Evolutionary conservation across 495 filamentous ascomycete species (phyloP).

Genomic region (Platismatia glauca): DNA sequence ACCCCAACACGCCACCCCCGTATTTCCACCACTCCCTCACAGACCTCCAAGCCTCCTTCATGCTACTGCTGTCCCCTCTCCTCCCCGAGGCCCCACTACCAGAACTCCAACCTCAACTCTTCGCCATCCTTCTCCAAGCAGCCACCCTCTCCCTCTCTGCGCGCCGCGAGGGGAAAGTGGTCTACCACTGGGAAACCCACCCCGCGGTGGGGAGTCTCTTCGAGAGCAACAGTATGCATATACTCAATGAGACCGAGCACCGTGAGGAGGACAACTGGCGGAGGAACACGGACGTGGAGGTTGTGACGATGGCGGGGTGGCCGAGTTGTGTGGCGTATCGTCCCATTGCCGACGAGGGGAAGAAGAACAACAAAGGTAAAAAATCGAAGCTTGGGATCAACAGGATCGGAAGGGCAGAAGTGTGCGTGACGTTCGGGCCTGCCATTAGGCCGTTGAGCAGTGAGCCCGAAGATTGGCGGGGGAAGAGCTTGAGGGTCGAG

Average conservation of each 20-base stretch:
- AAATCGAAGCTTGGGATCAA: not conserved
- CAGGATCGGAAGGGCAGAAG: constrained; percentile 1
- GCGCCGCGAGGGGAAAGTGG: not conserved
- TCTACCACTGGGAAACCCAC: constrained; percentile 12
- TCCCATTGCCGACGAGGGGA: not conserved
- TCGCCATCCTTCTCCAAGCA: constrained; percentile 5
- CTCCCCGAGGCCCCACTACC: not conserved
- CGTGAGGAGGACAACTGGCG: not conserved
- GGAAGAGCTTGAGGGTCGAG: constrained; percentile 1
- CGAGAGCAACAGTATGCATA: not conserved
- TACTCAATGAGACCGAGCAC: not conserved
- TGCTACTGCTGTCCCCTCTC: not conserved
- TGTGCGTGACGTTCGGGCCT: not conserved
- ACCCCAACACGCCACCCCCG: constrained; percentile 26
- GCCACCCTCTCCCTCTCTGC: constrained; percentile 6
- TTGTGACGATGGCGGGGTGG: constrained; percentile 12
- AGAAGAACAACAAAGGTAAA: not conserved
- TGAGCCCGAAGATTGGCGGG: not conserved
- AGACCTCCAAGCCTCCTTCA: constrained; percentile 16
- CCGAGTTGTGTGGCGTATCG: not conserved
- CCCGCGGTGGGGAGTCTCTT: not conserved
- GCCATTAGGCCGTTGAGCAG: not conserved
- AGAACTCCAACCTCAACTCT: not conserved
- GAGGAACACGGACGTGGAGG: not conserved
- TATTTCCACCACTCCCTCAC: constrained; percentile 35